Evolutionary conservation across 78 protist genomes (phyloP), one percentile per base, ranked within the genome.

Genomic region (Dictyostelium firmibasis): DNA sequence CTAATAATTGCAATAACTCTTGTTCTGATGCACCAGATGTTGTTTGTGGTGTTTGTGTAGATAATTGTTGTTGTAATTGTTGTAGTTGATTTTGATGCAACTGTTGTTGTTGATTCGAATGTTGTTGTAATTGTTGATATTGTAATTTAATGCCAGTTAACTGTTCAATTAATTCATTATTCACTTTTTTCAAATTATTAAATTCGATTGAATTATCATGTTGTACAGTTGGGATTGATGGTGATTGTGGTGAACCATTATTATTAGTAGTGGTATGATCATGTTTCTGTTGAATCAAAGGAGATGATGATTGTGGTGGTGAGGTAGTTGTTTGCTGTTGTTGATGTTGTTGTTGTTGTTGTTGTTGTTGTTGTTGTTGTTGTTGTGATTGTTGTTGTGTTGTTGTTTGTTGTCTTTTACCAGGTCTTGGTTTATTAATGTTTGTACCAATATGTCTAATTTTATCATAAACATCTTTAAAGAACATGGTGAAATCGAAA

Each of bases 401-500:
- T n/a, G 53, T 3, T 74, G 36, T 53, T n/a, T 64, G 16, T 74
- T 25, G 75, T 70, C 94, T 60, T 31, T 70, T 69, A 27, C 94
- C 94, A 16, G 94, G 94, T 81, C 87, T 89, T 67, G 86, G 87
- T 50, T 89, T 89, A 81, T 78, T 78, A 20, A 70, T n/a, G 41
- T 53, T 84, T 11, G 83, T 74, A 50, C 92, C 92, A 50, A 85
- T 75, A 41, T 81, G 85, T 64, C 82, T 79, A 44, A 91, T 83
- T 64, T 83, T 93, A 78, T 85, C 96, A 72, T 38, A 85, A n/a
- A 57, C 70, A 23, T 85, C 96, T 11, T 93, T 93, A 53, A 60
- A 93, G n/a, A 93, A 93, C 44, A 93, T 9, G 10, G 96, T 85
- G 76, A 53, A 93, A 36, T 93, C 96, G 20, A 86, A 93, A 31